Evolutionary conservation across 352 stramenopile genomes (phyloP).

Genomic region (Phytophthora quininea): DNA sequence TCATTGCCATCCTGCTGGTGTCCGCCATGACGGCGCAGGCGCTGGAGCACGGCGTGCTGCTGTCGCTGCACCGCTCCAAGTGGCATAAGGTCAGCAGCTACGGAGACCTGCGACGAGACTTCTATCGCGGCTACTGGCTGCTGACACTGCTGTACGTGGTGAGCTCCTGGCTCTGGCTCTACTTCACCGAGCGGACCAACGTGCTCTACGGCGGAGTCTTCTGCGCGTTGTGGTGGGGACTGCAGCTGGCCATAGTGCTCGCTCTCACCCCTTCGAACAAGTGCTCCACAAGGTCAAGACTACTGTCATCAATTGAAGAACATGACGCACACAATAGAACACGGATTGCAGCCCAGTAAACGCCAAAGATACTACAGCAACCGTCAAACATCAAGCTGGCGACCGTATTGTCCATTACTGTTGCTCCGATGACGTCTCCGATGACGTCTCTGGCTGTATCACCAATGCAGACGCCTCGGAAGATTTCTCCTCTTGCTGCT

Average conservation of each 20-base stretch:
- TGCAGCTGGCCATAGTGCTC: slow-evolving; percentile 62
- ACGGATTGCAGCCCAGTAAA: neutral
- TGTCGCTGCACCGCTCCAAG: slow-evolving; percentile 56
- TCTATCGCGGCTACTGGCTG: slow-evolving; percentile 78
- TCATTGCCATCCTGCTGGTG: slow-evolving; percentile 44
- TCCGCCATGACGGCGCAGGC: slow-evolving; percentile 70
- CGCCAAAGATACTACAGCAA: neutral
- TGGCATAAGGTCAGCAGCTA: slow-evolving; percentile 45
- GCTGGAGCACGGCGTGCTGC: slow-evolving; percentile 64
- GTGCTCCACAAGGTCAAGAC: slow-evolving; percentile 42
- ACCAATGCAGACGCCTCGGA: slow-evolving; percentile 12
- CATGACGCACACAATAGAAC: no score
- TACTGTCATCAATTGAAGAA: slow-evolving; percentile 21
- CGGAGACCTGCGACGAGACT: slow-evolving; percentile 44
- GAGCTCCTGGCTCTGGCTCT: slow-evolving; percentile 57
- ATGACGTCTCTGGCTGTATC: slow-evolving; percentile 18
- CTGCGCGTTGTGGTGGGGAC: slow-evolving; percentile 54
- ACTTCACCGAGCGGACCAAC: slow-evolving; percentile 60
- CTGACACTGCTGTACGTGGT: slow-evolving; percentile 48
- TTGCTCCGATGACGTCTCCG: slow-evolving; percentile 8
- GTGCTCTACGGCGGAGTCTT: slow-evolving; percentile 58
- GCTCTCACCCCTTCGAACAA: slow-evolving; percentile 64
- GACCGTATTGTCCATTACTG: slow-evolving; percentile 5
- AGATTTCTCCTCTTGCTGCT: neutral
- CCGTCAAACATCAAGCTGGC: neutral